A percentile compares a stretch with the other conserved stretches of the same genome.
Evolutionary conservation across 495 filamentous ascomycete species (phyloP).

Genomic region (Durotheca rogersii): DNA sequence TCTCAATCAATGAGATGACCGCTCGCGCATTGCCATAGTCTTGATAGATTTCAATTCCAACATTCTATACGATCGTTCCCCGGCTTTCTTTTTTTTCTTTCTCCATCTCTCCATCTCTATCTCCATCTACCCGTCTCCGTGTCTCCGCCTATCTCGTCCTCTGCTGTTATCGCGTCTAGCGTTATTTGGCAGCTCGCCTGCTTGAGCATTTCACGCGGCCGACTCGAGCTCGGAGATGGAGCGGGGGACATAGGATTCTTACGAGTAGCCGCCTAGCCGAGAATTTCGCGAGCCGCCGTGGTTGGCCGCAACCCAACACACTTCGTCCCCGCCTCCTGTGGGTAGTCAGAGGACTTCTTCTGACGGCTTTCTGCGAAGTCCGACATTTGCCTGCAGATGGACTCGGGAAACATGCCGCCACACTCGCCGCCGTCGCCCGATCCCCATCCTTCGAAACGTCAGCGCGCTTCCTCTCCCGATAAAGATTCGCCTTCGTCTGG

Average conservation of each 20-base stretch:
- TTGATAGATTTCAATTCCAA: slow-evolving; percentile 2
- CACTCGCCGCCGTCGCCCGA: slow-evolving; percentile 47
- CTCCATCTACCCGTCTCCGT: no score
- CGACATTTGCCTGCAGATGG: slow-evolving; percentile 24
- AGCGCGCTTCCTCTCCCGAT: slow-evolving; percentile 51
- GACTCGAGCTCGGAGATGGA: slow-evolving; percentile 24
- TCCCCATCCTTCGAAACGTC: slow-evolving; percentile 50
- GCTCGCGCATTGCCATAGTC: slow-evolving; percentile 4
- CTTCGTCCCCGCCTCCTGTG: slow-evolving; percentile 10
- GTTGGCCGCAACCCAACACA: slow-evolving; percentile 12
- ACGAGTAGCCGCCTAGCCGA: slow-evolving; percentile 23
- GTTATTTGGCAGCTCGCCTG: background rate
- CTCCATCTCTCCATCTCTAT: no score
- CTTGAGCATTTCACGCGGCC: slow-evolving; percentile 26
- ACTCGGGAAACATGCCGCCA: slow-evolving; percentile 39
- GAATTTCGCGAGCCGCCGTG: slow-evolving; percentile 1
- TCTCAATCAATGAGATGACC: slow-evolving; percentile 4
- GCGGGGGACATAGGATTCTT: slow-evolving; percentile 21
- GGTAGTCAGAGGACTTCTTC: slow-evolving; percentile 12
- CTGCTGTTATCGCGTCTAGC: background rate
- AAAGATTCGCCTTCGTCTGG: slow-evolving; percentile 46
- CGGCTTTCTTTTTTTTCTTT: no score
- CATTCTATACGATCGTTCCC: background rate
- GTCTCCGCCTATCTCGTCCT: no score
- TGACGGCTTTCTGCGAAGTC: slow-evolving; percentile 7